These are phyloP conservation scores for Dittrichia graveolens DNA, from an alignment of 129 eudicot genomes.

Conservation along the genomic window DNA sequence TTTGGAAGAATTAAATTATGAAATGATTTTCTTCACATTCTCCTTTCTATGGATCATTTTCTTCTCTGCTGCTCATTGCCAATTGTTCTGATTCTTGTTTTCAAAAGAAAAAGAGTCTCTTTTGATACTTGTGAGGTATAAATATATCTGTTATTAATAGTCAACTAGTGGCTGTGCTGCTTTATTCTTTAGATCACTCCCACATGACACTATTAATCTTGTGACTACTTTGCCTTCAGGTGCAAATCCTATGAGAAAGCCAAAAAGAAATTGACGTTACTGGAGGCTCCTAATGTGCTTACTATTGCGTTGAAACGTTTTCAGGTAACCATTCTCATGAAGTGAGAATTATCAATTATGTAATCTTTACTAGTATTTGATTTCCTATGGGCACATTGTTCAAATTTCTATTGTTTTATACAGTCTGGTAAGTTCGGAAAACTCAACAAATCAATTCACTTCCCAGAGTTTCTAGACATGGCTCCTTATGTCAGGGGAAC, in stretches of 20 bases:
- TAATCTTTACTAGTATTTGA: neutral
- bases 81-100: no score
- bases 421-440: conserved; percentile 88
- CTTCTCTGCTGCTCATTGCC: no score
- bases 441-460: conserved; percentile 67
- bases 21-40: no score
- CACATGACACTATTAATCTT: neutral
- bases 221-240: conserved; percentile 38
- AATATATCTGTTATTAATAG: neutral
- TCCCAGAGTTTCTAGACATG: conserved; percentile 83
- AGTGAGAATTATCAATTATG: neutral
- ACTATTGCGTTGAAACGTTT: conserved; percentile 86
- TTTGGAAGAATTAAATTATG: no score
- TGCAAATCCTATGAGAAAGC: conserved; percentile 93
- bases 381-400: conserved; percentile 11
- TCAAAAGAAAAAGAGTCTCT: no score
- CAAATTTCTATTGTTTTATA: conserved; percentile 17
- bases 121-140: no score
- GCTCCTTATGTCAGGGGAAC: conserved; percentile 78
- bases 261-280: conserved; percentile 63
- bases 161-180: neutral
- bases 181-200: neutral
- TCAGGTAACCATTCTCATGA: conserved; percentile 52
- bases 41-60: no score
- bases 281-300: conserved; percentile 92